Conservation (phyloP, 345 rosid species). For the Gossypium herbaceum region DNA sequence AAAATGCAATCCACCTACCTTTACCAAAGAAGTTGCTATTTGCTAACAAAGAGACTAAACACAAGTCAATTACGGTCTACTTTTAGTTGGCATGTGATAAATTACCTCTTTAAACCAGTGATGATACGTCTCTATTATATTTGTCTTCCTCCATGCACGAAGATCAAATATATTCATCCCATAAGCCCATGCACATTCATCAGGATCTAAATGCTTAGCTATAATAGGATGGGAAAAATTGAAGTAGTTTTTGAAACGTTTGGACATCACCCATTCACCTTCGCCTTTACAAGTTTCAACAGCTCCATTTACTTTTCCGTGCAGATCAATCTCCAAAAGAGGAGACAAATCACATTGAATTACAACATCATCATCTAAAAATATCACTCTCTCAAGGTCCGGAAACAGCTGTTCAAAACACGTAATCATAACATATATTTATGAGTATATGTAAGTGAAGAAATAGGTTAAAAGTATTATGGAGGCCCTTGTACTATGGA, state of each 20-base stretch:
- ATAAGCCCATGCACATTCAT: constrained; percentile 99
- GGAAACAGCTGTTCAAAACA: constrained; percentile 76
- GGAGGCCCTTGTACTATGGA: too few species aligned
- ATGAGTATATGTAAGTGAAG: not conserved
- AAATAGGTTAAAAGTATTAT: too few species aligned
- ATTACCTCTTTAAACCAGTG: constrained; percentile 53
- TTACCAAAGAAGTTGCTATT: too few species aligned
- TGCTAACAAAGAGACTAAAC: too few species aligned
- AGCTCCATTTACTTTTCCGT: constrained; percentile 92
- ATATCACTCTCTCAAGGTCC: constrained; percentile 84
- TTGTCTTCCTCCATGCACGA: constrained; percentile 75
- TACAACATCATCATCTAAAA: constrained; percentile 92
- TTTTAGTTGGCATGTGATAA: not conserved
- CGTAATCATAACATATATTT: constrained; percentile 13
- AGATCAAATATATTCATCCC: constrained; percentile 98
- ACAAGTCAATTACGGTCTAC: too few species aligned
- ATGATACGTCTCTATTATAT: constrained; percentile 83
- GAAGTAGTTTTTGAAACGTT: constrained; percentile 89
- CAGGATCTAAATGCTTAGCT: constrained; percentile 67
- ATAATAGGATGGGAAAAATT: constrained; percentile 93
- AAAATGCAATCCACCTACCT: too few species aligned
- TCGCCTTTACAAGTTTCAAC: constrained; percentile 96
- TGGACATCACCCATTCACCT: constrained; percentile 97
- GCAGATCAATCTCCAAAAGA: constrained; percentile 85
- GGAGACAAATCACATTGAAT: constrained; percentile 87